phyloP scores from a whole-genome alignment of 805 yeast species.

The Kluyveromyces wickerhamii region DNA sequence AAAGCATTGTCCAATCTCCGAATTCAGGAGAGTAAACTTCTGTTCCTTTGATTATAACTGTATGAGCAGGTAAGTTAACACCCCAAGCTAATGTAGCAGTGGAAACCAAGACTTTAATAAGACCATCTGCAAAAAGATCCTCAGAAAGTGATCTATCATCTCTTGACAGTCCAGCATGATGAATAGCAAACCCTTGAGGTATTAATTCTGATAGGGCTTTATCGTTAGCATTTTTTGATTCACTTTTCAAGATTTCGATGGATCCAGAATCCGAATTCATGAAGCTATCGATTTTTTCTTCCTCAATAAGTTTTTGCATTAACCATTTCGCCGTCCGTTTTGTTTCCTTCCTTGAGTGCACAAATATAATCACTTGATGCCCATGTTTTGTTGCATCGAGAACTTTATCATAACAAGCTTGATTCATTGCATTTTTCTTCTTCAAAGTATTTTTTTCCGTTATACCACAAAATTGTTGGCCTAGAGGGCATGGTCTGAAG shows the following conservation, averaged over 20 bases:
- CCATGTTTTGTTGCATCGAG: constrained; percentile 52
- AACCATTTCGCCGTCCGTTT: constrained; percentile 73
- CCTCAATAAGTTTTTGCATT: constrained; percentile 51
- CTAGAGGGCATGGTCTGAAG: constrained; percentile 87
- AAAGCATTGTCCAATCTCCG: constrained; percentile 84
- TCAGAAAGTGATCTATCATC: constrained; percentile 72
- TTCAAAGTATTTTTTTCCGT: constrained; percentile 77
- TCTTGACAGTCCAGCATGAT: constrained; percentile 81
- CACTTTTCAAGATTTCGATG: constrained; percentile 53
- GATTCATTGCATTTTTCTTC: constrained; percentile 75
- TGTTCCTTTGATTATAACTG: constrained; percentile 89
- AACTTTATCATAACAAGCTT: constrained; percentile 79
- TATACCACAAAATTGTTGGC: constrained; percentile 81
- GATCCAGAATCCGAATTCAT: constrained; percentile 46
- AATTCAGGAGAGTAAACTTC: constrained; percentile 86
- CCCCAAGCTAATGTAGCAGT: constrained; percentile 98
- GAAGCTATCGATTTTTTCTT: constrained; percentile 39
- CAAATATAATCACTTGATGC: constrained; percentile 82
- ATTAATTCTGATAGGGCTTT: constrained; percentile 50
- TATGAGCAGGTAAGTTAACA: constrained; percentile 90
- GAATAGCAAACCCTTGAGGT: constrained; percentile 74
- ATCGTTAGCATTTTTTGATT: constrained; percentile 49
- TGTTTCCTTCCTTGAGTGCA: constrained; percentile 91
- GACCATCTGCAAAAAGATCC: constrained; percentile 82
- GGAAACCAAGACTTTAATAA: constrained; percentile 73